These are phyloP conservation scores for Linderina pennispora DNA, from an alignment of 192 early-diverging fungal genomes.

Conservation along the genomic window DNA sequence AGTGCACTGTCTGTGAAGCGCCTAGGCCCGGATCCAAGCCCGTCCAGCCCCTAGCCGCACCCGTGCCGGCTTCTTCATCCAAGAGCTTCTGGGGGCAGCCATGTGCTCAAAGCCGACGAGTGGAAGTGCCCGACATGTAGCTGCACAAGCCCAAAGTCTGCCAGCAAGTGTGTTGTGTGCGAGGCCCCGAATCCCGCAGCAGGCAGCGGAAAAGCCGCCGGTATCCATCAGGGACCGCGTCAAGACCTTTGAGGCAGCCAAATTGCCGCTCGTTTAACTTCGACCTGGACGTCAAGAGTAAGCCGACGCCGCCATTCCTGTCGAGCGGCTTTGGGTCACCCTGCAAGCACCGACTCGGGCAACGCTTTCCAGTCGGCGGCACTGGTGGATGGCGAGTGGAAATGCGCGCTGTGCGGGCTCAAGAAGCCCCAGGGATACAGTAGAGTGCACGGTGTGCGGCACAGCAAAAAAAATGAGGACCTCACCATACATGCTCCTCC, in stretches of 20 bases:
- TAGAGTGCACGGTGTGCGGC: not conserved
- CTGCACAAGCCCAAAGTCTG: conserved; percentile 8
- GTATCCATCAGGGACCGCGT: not conserved
- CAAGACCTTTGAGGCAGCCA: conserved; percentile 1
- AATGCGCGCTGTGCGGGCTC: not conserved
- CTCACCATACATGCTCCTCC: too few species aligned
- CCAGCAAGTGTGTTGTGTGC: conserved; percentile 20
- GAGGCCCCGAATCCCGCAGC: conserved; percentile 16
- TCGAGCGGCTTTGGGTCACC: too few species aligned
- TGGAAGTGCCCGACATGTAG: conserved; percentile 21
- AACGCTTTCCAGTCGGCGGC: not conserved
- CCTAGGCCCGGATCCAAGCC: conserved; percentile 3
- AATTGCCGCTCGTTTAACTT: conserved; percentile 25
- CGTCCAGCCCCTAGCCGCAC: not conserved
- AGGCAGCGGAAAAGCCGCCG: not conserved
- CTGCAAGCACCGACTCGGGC: too few species aligned
- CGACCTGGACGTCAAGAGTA: conserved; percentile 21
- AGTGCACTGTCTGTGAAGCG: conserved; percentile 24
- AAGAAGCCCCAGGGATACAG: not conserved
- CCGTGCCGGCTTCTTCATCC: not conserved
- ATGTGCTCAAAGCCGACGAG: conserved; percentile 7
- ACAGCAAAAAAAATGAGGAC: conserved; percentile 2
- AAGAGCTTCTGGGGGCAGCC: conserved; percentile 4
- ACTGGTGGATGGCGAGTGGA: not conserved
- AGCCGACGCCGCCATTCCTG: conserved; percentile 1